These are phyloP conservation scores for Aspergillus nanangensis DNA, from an alignment of 495 filamentous ascomycete genomes.

Conservation along the genomic window DNA sequence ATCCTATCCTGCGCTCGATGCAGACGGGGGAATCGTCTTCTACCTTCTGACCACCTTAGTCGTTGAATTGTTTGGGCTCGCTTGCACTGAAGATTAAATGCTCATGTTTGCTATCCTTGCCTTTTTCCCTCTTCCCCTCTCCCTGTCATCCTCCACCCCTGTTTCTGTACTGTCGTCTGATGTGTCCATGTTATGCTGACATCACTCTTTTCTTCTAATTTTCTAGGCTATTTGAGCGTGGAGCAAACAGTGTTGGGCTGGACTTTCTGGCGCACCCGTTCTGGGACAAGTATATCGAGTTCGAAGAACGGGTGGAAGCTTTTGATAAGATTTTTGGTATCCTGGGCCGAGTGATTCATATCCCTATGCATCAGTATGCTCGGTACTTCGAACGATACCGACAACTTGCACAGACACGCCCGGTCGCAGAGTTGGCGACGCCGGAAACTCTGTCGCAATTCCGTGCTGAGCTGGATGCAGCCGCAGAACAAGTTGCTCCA, in stretches of 20 bases:
- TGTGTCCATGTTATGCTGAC: conserved; percentile 30
- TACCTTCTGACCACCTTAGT: conserved; percentile 28
- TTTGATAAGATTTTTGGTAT: conserved; percentile 85
- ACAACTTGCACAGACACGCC: conserved; percentile 67
- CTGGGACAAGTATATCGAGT: conserved; percentile 99
- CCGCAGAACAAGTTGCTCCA: conserved; percentile 37
- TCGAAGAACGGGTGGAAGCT: conserved; percentile 84
- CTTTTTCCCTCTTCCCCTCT: conserved; percentile 24
- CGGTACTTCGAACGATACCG: conserved; percentile 93
- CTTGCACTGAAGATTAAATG: conserved; percentile 32
- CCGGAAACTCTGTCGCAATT: conserved; percentile 65
- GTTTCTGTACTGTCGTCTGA: conserved; percentile 12
- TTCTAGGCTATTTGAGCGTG: conserved; percentile 86
- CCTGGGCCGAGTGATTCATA: conserved; percentile 78
- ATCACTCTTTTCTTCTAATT: not conserved
- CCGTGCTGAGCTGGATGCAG: conserved; percentile 62
- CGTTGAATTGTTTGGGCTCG: conserved; percentile 38
- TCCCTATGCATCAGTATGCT: conserved; percentile 96
- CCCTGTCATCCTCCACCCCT: conserved; percentile 17
- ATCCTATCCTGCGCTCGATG: conserved; percentile 31
- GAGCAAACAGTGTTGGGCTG: conserved; percentile 75
- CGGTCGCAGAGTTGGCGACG: conserved; percentile 68
- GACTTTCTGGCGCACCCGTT: conserved; percentile 95
- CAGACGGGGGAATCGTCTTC: conserved; percentile 23
- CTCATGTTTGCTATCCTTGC: conserved; percentile 52